phyloP scores from a whole-genome alignment of 495 filamentous ascomycete species.

The Tetracladium marchalianum region DNA sequence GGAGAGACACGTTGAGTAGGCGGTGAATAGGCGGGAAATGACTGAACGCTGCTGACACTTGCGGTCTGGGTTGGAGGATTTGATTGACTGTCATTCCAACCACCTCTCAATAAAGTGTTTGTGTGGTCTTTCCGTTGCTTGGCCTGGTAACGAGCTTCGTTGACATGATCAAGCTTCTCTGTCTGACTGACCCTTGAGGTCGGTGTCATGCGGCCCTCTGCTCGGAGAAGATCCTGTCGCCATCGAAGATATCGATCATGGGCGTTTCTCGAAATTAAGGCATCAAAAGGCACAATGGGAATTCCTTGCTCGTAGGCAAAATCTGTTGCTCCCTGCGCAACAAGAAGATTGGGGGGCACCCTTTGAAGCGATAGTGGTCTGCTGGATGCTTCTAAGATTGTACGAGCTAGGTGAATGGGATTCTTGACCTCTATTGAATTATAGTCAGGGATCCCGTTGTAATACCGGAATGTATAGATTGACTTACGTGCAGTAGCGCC shows the following conservation, averaged over 20 bases:
- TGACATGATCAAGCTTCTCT: conserved; percentile 11
- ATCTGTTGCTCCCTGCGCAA: conserved; percentile 70
- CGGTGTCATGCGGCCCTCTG: conserved; percentile 19
- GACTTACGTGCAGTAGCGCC: conserved; percentile 79
- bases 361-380: conserved; percentile 67
- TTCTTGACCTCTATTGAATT: conserved; percentile 68
- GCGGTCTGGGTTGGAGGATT: conserved; percentile 29
- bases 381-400: conserved; percentile 66
- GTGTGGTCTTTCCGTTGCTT: conserved; percentile 33
- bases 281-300: conserved; percentile 56
- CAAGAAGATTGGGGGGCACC: conserved; percentile 86
- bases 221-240: conserved; percentile 60
- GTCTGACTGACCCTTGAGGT: conserved; percentile 6
- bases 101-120: conserved; percentile 41
- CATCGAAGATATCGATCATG: conserved; percentile 66
- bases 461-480: background rate
- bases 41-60: background rate
- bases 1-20: conserved; percentile 4
- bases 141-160: conserved; percentile 13
- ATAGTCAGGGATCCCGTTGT: background rate
- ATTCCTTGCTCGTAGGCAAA: conserved; percentile 77
- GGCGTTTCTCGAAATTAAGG: conserved; percentile 63
- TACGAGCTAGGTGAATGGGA: conserved; percentile 76
- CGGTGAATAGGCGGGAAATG: background rate
- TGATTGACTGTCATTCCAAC: conserved; percentile 51